Base-by-base conservation (phyloP, 441 rosid genomes). In the Lepidium campestre region DNA sequence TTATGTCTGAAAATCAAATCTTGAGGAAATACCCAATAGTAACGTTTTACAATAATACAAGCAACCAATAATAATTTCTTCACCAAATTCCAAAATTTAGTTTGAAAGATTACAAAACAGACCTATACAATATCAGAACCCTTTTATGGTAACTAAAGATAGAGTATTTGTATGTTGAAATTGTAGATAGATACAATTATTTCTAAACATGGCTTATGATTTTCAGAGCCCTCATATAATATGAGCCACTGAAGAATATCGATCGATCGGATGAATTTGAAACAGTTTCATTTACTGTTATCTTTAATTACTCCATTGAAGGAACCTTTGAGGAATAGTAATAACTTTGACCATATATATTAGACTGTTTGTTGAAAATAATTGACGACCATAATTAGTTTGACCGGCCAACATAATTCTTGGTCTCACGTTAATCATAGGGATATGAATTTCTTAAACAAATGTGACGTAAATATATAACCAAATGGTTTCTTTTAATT, bases 311-410 rank as follows among this genome's bases (percentile, higher is more conserved):
- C n/a, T 56, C 29, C 7, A 17, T 18, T 48, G 27, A 49, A 59
- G 47, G 47, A 5, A 19, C 6, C 40, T 22, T 50, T 14, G 11
- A 19, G 45, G 13, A 32, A 11, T 35, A 14, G 34, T 65, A 15
- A 50, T 18, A 9, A 56, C 42, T 29, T 32, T 65, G 61, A 57
- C 57, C 18, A 39, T 25, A 10, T 31, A 39, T 25, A 10, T 31
- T 35, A 64, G 15, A 41, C 71, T 65, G 41, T 72, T 57, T 49
- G 71, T 58, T 65, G 76, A 72, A 72, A 65, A 72, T 65, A 53
- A 72, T 72, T 65, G 71, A 58, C 50, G 71, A 71, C 76, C 65
- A 50, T 72, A 65, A 65, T 72, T 58, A 57, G 56, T 72, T 72
- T 72, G 76, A 72, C 76, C 56, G 42, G 56, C 62, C 60, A 64